Conservation (phyloP, 306 rosid species). For the Datisca glomerata region DNA sequence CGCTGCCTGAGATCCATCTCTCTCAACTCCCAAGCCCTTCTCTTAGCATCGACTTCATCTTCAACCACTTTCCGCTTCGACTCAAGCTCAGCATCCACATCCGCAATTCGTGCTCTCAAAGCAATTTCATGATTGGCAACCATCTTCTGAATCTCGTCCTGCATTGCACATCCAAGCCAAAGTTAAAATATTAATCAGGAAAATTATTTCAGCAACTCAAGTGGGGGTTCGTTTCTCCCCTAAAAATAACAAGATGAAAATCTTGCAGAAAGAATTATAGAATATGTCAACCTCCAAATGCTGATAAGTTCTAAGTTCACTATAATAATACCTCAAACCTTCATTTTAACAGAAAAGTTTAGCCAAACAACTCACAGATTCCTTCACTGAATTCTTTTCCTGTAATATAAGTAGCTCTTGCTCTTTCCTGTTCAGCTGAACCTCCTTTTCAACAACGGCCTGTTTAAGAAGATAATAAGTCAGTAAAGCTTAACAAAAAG, state of each 20-base stretch:
- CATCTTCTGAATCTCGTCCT: conserved; percentile 60
- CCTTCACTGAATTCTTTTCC: conserved; percentile 52
- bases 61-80: conserved; percentile 47
- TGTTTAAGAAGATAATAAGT: conserved; percentile 18
- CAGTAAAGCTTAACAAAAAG: conserved; percentile 12
- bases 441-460: conserved; percentile 47
- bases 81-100: conserved; percentile 68
- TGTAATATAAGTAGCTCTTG: conserved; percentile 52
- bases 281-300: no score
- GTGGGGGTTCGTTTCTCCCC: not conserved
- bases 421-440: conserved; percentile 50
- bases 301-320: no score
- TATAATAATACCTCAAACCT: no score
- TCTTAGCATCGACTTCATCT: conserved; percentile 67
- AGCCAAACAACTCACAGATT: conserved; percentile 44
- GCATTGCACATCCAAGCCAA: conserved; percentile 20
- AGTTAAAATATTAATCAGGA: not conserved
- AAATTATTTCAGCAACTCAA: not conserved
- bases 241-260: not conserved
- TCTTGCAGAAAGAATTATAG: not conserved
- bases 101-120: conserved; percentile 39
- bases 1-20: conserved; percentile 85
- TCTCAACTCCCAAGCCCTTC: conserved; percentile 94
- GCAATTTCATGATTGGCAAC: conserved; percentile 51
- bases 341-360: no score